Evolutionary conservation across 2,329 filamentous ascomycete genomes (phyloP).

Genomic region (Fusarium sp.): DNA sequence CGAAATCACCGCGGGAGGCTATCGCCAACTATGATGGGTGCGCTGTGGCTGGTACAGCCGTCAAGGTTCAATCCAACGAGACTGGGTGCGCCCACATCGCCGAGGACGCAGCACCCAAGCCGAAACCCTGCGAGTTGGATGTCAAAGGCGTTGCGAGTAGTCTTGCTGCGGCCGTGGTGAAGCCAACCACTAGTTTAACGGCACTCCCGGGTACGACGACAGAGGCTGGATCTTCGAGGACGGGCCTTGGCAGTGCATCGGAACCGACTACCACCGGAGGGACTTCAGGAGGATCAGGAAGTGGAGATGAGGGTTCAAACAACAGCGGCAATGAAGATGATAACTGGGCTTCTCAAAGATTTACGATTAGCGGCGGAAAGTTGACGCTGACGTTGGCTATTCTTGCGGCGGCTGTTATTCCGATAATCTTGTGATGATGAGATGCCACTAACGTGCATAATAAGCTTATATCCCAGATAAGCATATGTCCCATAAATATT

Average conservation of each 20-base stretch:
- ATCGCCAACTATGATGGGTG: slow-evolving; percentile 18
- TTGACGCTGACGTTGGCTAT: background rate
- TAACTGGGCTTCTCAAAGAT: background rate
- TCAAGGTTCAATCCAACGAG: slow-evolving; percentile 22
- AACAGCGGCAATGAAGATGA: background rate
- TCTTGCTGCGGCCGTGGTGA: slow-evolving; percentile 19
- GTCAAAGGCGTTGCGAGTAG: slow-evolving; percentile 17
- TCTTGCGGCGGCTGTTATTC: background rate
- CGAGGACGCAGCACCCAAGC: slow-evolving; percentile 10
- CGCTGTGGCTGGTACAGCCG: slow-evolving; percentile 9
- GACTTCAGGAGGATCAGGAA: slow-evolving; percentile 54
- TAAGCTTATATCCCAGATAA: no score
- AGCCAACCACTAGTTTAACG: slow-evolving; percentile 27
- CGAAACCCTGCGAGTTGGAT: slow-evolving; percentile 20
- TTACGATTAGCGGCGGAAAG: background rate
- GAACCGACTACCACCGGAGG: slow-evolving; percentile 45
- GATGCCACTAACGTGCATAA: no score
- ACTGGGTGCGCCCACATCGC: slow-evolving; percentile 22
- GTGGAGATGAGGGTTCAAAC: background rate
- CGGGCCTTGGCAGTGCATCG: slow-evolving; percentile 45
- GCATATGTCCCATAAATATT: no score
- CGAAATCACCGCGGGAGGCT: slow-evolving; percentile 7
- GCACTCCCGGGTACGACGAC: slow-evolving; percentile 7
- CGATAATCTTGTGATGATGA: background rate
- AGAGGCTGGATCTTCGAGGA: background rate